A percentile compares a stretch with the other conserved stretches of the same genome.
phyloP scores from a whole-genome alignment of 805 yeast genomes.

The Saccharomyces kudriavzevii region DNA sequence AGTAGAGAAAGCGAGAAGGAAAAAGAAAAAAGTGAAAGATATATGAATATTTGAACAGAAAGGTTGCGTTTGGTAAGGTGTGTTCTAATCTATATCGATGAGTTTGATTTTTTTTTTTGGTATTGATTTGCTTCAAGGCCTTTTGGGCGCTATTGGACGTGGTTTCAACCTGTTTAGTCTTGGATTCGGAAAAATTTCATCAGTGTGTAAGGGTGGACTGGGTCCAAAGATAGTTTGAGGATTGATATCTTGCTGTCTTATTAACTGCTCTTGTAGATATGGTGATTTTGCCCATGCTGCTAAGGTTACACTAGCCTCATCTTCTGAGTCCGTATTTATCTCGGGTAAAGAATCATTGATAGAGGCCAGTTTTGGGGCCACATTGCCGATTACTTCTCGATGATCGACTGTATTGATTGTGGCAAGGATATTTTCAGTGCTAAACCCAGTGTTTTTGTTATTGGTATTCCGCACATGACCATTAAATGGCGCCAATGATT shows the following conservation, averaged over 20 bases:
- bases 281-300: conserved; percentile 61
- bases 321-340: conserved; percentile 46
- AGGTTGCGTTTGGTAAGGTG: neutral
- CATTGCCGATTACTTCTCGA: conserved; percentile 20
- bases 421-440: conserved; percentile 13
- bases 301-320: conserved; percentile 40
- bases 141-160: conserved; percentile 42
- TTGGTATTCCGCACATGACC: neutral
- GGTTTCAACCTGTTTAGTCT: conserved; percentile 45
- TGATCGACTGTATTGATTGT: conserved; percentile 28
- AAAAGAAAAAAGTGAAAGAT: neutral
- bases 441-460: neutral
- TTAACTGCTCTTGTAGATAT: conserved; percentile 38
- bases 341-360: conserved; percentile 36
- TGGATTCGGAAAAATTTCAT: conserved; percentile 50
- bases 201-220: conserved; percentile 58
- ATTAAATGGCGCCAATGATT: neutral
- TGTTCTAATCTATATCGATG: neutral
- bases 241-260: conserved; percentile 45
- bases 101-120: conserved; percentile 3
- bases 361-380: neutral
- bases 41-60: too few species aligned
- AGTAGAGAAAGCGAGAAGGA: neutral
- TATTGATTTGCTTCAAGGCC: neutral
- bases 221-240: conserved; percentile 71